Conservation (phyloP, 2,329 filamentous ascomycete genomes). For the Dendrostoma leiphaemia region DNA sequence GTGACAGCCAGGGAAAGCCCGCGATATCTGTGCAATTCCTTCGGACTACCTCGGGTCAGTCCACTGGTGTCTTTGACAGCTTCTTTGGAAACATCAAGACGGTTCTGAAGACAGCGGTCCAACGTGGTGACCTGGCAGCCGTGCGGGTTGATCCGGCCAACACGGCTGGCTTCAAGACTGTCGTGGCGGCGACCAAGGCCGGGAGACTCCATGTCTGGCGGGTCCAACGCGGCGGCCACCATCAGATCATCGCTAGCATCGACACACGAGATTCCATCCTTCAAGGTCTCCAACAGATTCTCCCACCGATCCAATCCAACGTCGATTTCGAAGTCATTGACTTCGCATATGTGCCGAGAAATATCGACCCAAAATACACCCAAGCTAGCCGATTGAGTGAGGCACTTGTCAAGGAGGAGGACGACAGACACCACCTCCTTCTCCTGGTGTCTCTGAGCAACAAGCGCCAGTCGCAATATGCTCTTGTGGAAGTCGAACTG, state of each 20-base stretch:
- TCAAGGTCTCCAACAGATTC: constrained; percentile 56
- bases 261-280: constrained; percentile 67
- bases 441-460: constrained; percentile 58
- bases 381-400: constrained; percentile 51
- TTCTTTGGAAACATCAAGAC: constrained; percentile 80
- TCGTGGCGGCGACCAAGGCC: constrained; percentile 75
- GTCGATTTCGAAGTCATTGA: constrained; percentile 74
- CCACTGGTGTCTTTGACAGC: constrained; percentile 47
- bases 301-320: constrained; percentile 46
- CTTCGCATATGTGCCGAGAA: constrained; percentile 66
- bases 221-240: constrained; percentile 82
- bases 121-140: constrained; percentile 76
- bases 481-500: constrained; percentile 70
- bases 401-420: constrained; percentile 47
- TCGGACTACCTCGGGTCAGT: constrained; percentile 56
- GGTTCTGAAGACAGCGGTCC: constrained; percentile 66
- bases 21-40: constrained; percentile 77
- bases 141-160: constrained; percentile 71
- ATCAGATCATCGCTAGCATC: constrained; percentile 69
- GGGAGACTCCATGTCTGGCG: constrained; percentile 84
- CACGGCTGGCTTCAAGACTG: constrained; percentile 78
- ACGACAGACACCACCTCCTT: constrained; percentile 57
- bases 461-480: constrained; percentile 60
- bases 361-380: constrained; percentile 47
- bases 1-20: constrained; percentile 84